These are phyloP conservation scores for Aspergillus quadricinctus DNA, from an alignment of 2,329 filamentous ascomycete species.

Conservation along the genomic window DNA sequence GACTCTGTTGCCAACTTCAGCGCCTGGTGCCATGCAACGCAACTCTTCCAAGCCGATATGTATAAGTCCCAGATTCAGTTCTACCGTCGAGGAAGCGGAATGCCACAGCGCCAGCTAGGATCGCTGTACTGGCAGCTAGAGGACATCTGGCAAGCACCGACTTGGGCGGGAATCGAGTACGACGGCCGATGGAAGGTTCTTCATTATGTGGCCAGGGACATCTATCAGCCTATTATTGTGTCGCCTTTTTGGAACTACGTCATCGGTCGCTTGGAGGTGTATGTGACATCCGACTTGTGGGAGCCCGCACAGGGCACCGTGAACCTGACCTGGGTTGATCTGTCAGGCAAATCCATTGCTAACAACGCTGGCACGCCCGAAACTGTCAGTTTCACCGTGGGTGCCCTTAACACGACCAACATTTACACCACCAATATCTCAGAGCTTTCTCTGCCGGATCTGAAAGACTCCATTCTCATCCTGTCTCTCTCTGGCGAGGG, in stretches of 20 bases:
- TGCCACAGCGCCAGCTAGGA: constrained; percentile 56
- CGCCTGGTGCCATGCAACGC: constrained; percentile 58
- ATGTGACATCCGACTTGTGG: constrained; percentile 58
- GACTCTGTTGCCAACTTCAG: constrained; percentile 56
- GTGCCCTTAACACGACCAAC: constrained; percentile 50
- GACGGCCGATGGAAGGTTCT: constrained; percentile 60
- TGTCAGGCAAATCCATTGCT: constrained; percentile 43
- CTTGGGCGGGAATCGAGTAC: constrained; percentile 61
- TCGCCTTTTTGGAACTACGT: constrained; percentile 52
- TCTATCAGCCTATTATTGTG: constrained; percentile 57
- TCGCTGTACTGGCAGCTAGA: constrained; percentile 63
- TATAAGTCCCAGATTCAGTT: constrained; percentile 59
- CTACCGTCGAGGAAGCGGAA: constrained; percentile 56
- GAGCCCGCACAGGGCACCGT: constrained; percentile 43
- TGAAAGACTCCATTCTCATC: constrained; percentile 39
- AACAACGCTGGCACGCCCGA: constrained; percentile 32
- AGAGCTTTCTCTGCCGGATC: constrained; percentile 30
- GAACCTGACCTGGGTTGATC: constrained; percentile 50
- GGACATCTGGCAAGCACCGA: constrained; percentile 61
- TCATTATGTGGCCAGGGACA: constrained; percentile 55
- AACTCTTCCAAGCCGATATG: constrained; percentile 61
- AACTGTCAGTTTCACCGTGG: constrained; percentile 41
- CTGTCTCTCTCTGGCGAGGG: constrained; percentile 45
- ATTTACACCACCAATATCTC: constrained; percentile 40
- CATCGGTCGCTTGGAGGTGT: constrained; percentile 49